phyloP scores from a whole-genome alignment of 73 alveolate species.

The Uronychia binucleata region DNA sequence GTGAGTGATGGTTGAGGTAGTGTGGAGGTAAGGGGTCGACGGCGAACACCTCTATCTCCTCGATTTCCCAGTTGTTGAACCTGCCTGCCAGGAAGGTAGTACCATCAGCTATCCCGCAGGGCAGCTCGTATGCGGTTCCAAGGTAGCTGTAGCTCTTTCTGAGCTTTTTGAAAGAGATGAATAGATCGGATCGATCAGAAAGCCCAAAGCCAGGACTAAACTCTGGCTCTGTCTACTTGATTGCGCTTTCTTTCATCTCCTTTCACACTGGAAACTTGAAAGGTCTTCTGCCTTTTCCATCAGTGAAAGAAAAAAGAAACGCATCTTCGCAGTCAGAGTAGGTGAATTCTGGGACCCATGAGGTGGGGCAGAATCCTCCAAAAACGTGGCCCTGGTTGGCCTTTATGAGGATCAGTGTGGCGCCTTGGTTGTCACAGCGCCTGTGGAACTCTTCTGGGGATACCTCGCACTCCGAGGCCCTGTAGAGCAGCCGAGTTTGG shows the following conservation, averaged over 20 bases:
- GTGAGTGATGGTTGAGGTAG: no score
- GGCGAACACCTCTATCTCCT: slow-evolving; percentile 66
- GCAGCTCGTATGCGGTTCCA: slow-evolving; percentile 79
- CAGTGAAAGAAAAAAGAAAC: slow-evolving; percentile 69
- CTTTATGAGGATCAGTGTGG: slow-evolving; percentile 75
- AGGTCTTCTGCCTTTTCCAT: slow-evolving; percentile 78
- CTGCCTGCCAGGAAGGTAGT: slow-evolving; percentile 65
- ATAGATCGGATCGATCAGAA: slow-evolving; percentile 76
- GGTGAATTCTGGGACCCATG: slow-evolving; percentile 78
- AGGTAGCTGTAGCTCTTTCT: slow-evolving; percentile 70
- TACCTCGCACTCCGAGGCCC: not conserved
- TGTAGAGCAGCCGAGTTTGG: not conserved
- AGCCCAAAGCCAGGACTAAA: slow-evolving; percentile 88
- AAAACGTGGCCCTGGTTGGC: slow-evolving; percentile 81
- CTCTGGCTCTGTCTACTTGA: slow-evolving; percentile 66
- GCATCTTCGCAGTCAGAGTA: slow-evolving; percentile 78
- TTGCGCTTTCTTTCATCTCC: slow-evolving; percentile 67
- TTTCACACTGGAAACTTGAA: slow-evolving; percentile 71
- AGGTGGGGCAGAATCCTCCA: slow-evolving; percentile 85
- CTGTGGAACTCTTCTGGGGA: slow-evolving; percentile 45
- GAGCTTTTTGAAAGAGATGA: slow-evolving; percentile 74
- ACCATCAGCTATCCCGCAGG: slow-evolving; percentile 45
- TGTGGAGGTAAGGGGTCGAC: no score
- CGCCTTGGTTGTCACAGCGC: slow-evolving; percentile 78
- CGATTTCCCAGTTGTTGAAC: slow-evolving; percentile 69